phyloP scores from a whole-genome alignment of 805 yeast genomes.

The Suhomyces faveliae region DNA sequence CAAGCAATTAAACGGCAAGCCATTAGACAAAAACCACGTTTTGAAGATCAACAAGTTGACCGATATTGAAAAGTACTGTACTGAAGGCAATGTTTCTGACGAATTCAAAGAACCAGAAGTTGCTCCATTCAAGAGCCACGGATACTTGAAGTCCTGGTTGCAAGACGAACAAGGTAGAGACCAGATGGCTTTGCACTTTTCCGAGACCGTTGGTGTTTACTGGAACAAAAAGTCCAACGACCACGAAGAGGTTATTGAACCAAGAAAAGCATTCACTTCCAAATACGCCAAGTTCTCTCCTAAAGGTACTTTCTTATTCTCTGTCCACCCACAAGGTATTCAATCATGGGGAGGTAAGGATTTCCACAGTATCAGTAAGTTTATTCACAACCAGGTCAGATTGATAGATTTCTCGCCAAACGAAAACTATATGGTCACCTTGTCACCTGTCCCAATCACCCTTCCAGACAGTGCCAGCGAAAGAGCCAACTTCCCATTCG shows the following conservation, averaged over 20 bases:
- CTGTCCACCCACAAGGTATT: slow-evolving; percentile 91
- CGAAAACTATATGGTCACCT: slow-evolving; percentile 86
- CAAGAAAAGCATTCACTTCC: slow-evolving; percentile 83
- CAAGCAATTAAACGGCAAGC: slow-evolving; percentile 79
- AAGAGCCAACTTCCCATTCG: slow-evolving; percentile 73
- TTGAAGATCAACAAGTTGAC: slow-evolving; percentile 76
- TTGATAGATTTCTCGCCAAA: slow-evolving; percentile 89
- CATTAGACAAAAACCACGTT: slow-evolving; percentile 91
- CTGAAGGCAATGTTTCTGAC: slow-evolving; percentile 57
- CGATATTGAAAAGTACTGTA: slow-evolving; percentile 78
- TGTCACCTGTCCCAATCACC: slow-evolving; percentile 80
- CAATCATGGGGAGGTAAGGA: slow-evolving; percentile 93
- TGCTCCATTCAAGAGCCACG: slow-evolving; percentile 71
- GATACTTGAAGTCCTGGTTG: slow-evolving; percentile 87
- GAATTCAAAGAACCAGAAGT: slow-evolving; percentile 70
- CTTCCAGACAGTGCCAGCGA: slow-evolving; percentile 63
- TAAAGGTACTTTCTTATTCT: slow-evolving; percentile 82
- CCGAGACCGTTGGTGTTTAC: slow-evolving; percentile 76
- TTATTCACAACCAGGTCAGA: slow-evolving; percentile 85
- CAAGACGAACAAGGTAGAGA: slow-evolving; percentile 87
- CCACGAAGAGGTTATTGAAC: slow-evolving; percentile 75
- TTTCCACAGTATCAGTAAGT: slow-evolving; percentile 71
- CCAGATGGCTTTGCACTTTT: slow-evolving; percentile 78
- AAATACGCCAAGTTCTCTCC: slow-evolving; percentile 90
- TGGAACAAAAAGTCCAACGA: slow-evolving; percentile 78